Evolutionary conservation across 345 rosid species (phyloP).

Genomic region (Physaria fendleri): DNA sequence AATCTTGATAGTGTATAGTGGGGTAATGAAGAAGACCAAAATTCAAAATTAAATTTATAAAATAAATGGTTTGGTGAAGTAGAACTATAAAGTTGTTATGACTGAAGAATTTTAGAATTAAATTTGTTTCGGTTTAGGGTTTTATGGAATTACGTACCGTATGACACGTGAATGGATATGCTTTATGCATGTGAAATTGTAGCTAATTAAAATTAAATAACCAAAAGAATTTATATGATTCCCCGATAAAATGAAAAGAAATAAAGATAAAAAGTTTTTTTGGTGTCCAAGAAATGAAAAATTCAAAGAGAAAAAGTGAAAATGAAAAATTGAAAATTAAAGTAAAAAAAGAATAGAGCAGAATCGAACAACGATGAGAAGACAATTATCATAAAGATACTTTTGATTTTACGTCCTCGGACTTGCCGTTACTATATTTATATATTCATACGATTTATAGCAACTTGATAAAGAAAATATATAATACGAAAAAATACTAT

Average conservation of each 20-base stretch:
- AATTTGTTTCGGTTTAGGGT: not conserved
- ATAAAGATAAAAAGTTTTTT: conserved; percentile 23
- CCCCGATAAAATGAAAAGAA: conserved; percentile 23
- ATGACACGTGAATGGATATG: conserved; percentile 27
- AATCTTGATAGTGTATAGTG: not conserved
- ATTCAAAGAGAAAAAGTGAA: conserved; percentile 13
- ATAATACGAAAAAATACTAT: not conserved
- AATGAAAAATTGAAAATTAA: not conserved
- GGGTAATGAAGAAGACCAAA: not conserved
- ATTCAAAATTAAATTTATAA: not conserved
- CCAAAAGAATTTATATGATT: conserved; percentile 20
- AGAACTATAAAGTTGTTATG: not conserved
- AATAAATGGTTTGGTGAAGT: not conserved
- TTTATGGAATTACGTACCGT: conserved; percentile 12
- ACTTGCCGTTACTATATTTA: conserved; percentile 6
- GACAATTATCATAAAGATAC: conserved; percentile 29
- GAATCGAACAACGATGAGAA: conserved; percentile 28
- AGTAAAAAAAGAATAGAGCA: conserved; percentile 21
- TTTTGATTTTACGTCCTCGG: conserved; percentile 20
- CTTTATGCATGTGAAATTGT: conserved; percentile 33
- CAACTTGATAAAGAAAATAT: too few species aligned
- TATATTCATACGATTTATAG: too few species aligned
- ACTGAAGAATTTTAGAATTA: not conserved
- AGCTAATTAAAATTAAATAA: not conserved
- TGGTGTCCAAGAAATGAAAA: conserved; percentile 15